These are phyloP conservation scores for Pterocarpus macrocarpus DNA, from an alignment of 306 rosid species.

Conservation along the genomic window DNA sequence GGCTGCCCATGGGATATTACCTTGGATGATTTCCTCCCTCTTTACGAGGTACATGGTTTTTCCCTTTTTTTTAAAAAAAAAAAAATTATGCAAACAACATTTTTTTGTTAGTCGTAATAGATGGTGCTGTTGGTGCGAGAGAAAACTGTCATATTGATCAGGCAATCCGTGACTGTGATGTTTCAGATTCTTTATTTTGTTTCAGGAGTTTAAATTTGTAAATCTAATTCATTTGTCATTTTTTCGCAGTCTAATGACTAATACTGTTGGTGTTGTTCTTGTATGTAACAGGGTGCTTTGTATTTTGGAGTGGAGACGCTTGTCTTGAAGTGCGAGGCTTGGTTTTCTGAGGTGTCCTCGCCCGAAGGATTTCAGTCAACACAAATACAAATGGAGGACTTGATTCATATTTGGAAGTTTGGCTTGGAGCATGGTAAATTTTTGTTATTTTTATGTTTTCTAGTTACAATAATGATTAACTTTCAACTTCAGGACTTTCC, in stretches of 20 bases:
- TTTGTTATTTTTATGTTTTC: slow-evolving; percentile 23
- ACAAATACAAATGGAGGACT: slow-evolving; percentile 61
- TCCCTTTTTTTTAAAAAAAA: too few relatives aligned
- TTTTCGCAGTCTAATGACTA: slow-evolving; percentile 16
- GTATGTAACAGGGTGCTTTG: slow-evolving; percentile 71
- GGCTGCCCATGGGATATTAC: slow-evolving; percentile 61
- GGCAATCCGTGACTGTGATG: slow-evolving; percentile 2
- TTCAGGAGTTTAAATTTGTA: slow-evolving; percentile 24
- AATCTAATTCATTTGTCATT: background rate
- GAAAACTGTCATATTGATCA: slow-evolving; percentile 25
- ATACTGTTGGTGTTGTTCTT: slow-evolving; percentile 34
- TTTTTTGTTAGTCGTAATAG: background rate
- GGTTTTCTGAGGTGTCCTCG: slow-evolving; percentile 67
- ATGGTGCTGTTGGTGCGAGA: background rate
- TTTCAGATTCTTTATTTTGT: slow-evolving; percentile 28
- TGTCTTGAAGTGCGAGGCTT: slow-evolving; percentile 65
- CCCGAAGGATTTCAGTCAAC: slow-evolving; percentile 44
- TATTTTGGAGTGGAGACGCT: slow-evolving; percentile 84
- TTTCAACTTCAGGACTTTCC: background rate
- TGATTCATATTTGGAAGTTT: slow-evolving; percentile 74
- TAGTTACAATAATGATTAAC: slow-evolving; percentile 3
- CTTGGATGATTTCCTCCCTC: slow-evolving; percentile 57
- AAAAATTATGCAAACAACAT: background rate
- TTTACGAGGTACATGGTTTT: slow-evolving; percentile 70
- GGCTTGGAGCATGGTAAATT: slow-evolving; percentile 66